Evolutionary conservation across 1,284 basidiomycete genomes (phyloP).

Genomic region (Microbotryum violaceum): DNA sequence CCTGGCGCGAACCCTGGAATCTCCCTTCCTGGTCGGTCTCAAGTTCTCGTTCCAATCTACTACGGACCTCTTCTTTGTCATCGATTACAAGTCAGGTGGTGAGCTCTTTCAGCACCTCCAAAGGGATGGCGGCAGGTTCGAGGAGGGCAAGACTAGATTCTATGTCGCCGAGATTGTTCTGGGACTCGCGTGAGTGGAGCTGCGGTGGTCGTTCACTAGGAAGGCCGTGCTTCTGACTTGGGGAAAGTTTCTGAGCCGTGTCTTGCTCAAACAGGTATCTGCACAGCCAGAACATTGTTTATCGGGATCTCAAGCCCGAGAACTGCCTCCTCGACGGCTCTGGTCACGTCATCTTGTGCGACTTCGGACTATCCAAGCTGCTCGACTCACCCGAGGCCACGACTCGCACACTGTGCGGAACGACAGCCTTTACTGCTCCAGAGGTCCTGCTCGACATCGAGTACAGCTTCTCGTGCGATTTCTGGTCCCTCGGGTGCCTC

Average conservation of each 20-base stretch:
- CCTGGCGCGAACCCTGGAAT: slow-evolving; percentile 42
- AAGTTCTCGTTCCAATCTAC: slow-evolving; percentile 38
- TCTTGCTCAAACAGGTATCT: neutral
- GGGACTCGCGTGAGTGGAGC: slow-evolving; percentile 37
- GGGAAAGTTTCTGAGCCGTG: no score
- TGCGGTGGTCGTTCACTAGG: neutral
- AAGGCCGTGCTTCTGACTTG: no score
- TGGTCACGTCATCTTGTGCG: slow-evolving; percentile 39
- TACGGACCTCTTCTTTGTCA: slow-evolving; percentile 40
- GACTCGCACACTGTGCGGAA: slow-evolving; percentile 44
- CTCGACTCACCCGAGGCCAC: slow-evolving; percentile 34
- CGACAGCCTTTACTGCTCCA: slow-evolving; percentile 37
- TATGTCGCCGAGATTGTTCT: slow-evolving; percentile 39
- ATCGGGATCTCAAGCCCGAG: slow-evolving; percentile 36
- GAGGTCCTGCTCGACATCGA: slow-evolving; percentile 43
- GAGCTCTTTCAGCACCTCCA: slow-evolving; percentile 43
- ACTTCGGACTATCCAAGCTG: slow-evolving; percentile 37
- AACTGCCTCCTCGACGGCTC: slow-evolving; percentile 39
- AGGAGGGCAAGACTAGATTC: slow-evolving; percentile 36
- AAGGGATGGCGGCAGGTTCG: slow-evolving; percentile 37
- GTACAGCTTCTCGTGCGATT: slow-evolving; percentile 43
- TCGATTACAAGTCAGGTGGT: slow-evolving; percentile 45
- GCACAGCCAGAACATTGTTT: neutral
- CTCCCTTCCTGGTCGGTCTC: slow-evolving; percentile 44
- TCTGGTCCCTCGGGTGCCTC: slow-evolving; percentile 41